phyloP scores from a whole-genome alignment of 805 yeast genomes.

The Candida awuae region DNA sequence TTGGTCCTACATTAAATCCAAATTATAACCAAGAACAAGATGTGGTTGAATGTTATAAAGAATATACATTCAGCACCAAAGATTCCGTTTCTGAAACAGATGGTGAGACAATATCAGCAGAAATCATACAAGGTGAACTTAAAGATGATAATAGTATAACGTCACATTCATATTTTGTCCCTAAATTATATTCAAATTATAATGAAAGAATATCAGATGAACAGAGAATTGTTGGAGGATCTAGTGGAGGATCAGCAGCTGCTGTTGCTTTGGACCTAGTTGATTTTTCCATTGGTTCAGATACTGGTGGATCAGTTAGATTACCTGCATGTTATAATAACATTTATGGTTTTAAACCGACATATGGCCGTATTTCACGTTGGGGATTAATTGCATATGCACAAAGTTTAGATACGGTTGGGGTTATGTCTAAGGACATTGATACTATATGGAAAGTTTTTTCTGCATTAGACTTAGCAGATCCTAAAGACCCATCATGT shows the following conservation, averaged over 20 bases:
- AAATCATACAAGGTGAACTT: background rate
- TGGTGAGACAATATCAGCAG: conserved; percentile 7
- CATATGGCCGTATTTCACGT: conserved; percentile 85
- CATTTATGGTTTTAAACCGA: conserved; percentile 82
- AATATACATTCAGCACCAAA: conserved; percentile 22
- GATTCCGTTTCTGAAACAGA: conserved; percentile 2
- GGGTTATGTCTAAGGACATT: conserved; percentile 55
- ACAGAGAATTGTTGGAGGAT: conserved; percentile 66
- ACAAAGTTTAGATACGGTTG: conserved; percentile 91
- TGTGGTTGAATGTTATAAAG: conserved; percentile 19
- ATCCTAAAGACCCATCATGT: conserved; percentile 75
- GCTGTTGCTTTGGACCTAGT: conserved; percentile 68
- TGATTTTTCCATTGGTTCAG: conserved; percentile 83
- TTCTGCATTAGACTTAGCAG: conserved; percentile 48
- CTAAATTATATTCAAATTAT: conserved; percentile 11
- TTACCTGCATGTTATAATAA: conserved; percentile 87
- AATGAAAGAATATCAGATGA: background rate
- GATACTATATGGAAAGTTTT: conserved; percentile 41
- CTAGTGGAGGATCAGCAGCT: conserved; percentile 95
- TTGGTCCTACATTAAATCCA: conserved; percentile 55
- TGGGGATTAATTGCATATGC: conserved; percentile 92
- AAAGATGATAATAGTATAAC: background rate
- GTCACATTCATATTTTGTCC: conserved; percentile 13
- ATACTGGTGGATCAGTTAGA: conserved; percentile 95
- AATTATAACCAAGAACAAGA: conserved; percentile 19